phyloP scores from a whole-genome alignment of 345 rosid genomes.

The Hypericum androsaemum region DNA sequence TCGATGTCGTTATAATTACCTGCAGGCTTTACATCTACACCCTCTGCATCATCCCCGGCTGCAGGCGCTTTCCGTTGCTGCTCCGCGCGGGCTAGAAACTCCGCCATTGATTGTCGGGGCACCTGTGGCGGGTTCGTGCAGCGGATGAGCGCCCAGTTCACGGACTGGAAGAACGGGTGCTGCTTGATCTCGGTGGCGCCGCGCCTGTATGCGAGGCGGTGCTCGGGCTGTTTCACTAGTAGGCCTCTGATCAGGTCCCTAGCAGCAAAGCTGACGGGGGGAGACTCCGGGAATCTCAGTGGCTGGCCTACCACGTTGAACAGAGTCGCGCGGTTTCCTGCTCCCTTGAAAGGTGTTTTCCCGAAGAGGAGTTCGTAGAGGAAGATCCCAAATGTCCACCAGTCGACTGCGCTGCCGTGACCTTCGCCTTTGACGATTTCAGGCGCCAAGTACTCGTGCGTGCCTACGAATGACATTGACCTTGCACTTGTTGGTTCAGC shows the following conservation, averaged over 20 bases:
- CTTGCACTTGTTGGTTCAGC: slow-evolving; percentile 28
- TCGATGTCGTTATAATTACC: slow-evolving; percentile 47
- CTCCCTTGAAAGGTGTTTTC: slow-evolving; percentile 26
- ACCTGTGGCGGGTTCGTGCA: slow-evolving; percentile 27
- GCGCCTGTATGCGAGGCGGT: slow-evolving; percentile 25
- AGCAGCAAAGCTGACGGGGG: slow-evolving; percentile 28
- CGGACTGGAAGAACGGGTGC: slow-evolving; percentile 25
- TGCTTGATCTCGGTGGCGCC: slow-evolving; percentile 29
- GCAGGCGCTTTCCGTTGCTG: background rate
- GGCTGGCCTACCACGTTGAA: slow-evolving; percentile 29
- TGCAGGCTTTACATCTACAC: slow-evolving; percentile 31
- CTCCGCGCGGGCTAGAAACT: slow-evolving; percentile 2
- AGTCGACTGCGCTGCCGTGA: slow-evolving; percentile 29
- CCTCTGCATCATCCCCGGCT: background rate
- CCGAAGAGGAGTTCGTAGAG: slow-evolving; percentile 28
- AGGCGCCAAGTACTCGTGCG: slow-evolving; percentile 27
- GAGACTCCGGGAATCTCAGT: slow-evolving; percentile 21
- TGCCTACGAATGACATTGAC: slow-evolving; percentile 28
- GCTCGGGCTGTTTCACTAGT: slow-evolving; percentile 26
- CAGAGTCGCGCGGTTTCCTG: slow-evolving; percentile 26
- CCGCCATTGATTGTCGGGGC: slow-evolving; percentile 17
- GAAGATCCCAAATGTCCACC: slow-evolving; percentile 30
- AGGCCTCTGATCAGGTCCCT: slow-evolving; percentile 27
- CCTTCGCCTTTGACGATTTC: slow-evolving; percentile 28
- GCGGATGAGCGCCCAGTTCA: slow-evolving; percentile 25